phyloP scores from a whole-genome alignment of 331 rosid species.

The Rhamnella rubrinervis region DNA sequence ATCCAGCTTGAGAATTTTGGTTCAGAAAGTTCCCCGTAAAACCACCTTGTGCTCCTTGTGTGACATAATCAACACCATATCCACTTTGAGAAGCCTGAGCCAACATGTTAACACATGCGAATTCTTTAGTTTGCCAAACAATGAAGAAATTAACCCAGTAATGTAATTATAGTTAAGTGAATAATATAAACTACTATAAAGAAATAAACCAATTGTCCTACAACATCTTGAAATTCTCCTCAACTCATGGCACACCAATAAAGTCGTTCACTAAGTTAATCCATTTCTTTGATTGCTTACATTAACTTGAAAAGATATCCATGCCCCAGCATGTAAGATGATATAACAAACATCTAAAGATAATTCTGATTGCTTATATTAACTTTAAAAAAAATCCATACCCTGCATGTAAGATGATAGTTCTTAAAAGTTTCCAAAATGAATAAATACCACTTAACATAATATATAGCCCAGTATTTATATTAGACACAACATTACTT shows the following conservation, averaged over 20 bases:
- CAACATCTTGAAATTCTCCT: neutral
- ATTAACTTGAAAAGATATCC: neutral
- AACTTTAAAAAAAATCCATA: neutral
- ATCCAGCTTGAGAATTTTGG: constrained; percentile 95
- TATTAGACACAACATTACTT: neutral
- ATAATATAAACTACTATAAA: neutral
- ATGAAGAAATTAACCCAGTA: neutral
- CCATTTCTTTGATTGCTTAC: neutral
- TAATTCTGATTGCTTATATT: neutral
- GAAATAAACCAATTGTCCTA: neutral
- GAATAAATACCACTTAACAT: neutral
- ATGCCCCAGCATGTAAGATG: neutral
- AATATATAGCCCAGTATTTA: neutral
- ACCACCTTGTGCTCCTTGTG: constrained; percentile 95
- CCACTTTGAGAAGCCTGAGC: constrained; percentile 94
- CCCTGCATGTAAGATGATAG: neutral
- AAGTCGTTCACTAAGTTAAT: neutral
- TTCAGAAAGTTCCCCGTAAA: constrained; percentile 89
- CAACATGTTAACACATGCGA: constrained; percentile 4
- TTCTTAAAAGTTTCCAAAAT: neutral
- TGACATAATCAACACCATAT: constrained; percentile 83
- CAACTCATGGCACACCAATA: neutral
- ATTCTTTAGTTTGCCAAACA: no score
- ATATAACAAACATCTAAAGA: neutral
- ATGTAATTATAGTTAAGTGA: neutral